Percentiles rank a stretch among this genome's conserved stretches.
Evolutionary conservation across 2,329 filamentous ascomycete genomes (phyloP).

Genomic region (Fusarium nygamai): DNA sequence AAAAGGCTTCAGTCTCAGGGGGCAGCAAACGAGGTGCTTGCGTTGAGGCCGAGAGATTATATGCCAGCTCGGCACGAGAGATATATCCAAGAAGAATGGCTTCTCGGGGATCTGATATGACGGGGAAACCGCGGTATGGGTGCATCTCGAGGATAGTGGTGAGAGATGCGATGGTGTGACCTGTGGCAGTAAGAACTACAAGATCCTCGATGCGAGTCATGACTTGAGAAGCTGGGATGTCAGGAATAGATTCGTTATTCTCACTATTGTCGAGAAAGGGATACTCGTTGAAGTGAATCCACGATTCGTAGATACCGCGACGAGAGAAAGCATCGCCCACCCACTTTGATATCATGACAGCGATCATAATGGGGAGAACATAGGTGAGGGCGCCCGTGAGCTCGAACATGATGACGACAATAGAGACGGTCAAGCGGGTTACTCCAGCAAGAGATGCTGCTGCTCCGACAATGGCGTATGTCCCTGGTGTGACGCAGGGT

Average conservation of each 20-base stretch:
- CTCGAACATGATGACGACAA: constrained; percentile 99
- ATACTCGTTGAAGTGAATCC: constrained; percentile 97
- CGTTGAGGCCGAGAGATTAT: constrained; percentile 71
- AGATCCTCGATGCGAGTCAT: constrained; percentile 95
- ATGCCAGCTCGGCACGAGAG: constrained; percentile 87
- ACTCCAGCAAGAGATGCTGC: constrained; percentile 94
- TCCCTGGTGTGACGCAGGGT: constrained; percentile 90
- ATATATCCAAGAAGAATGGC: constrained; percentile 92
- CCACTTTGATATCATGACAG: constrained; percentile 98
- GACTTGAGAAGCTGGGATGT: constrained; percentile 85
- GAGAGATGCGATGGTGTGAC: constrained; percentile 85
- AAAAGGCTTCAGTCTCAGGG: constrained; percentile 81
- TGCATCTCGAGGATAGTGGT: constrained; percentile 76
- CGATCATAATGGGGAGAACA: constrained; percentile 98
- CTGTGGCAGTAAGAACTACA: constrained; percentile 84
- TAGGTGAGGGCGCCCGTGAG: constrained; percentile 95
- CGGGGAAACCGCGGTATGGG: constrained; percentile 89
- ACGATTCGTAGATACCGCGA: constrained; percentile 94
- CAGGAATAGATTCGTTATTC: constrained; percentile 78
- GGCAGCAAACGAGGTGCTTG: constrained; percentile 68
- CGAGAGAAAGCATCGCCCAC: constrained; percentile 94
- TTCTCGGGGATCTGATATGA: constrained; percentile 80
- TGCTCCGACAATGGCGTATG: constrained; percentile 95
- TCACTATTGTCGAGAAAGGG: constrained; percentile 92
- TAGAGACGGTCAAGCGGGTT: constrained; percentile 96